These are phyloP conservation scores for Keithomyces neogunnii DNA, from an alignment of 2,329 filamentous ascomycete species.

Conservation along the genomic window DNA sequence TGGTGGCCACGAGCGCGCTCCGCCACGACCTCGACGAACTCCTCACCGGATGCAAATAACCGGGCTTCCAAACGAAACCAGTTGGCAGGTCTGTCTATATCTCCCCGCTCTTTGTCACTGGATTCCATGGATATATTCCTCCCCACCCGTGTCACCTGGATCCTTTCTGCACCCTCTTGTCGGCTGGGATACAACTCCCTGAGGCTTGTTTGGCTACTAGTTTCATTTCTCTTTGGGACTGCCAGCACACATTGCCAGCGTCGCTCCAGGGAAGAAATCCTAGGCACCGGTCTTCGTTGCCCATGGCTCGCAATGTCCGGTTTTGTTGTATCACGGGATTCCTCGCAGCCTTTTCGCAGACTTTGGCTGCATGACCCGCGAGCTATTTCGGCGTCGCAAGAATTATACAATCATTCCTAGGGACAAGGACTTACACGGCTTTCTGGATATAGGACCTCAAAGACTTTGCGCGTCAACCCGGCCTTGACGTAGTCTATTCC, in stretches of 20 bases:
- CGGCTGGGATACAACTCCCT: constrained; percentile 11
- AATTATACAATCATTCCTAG: constrained; percentile 31
- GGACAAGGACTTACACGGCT: constrained; percentile 70
- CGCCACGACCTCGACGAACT: constrained; percentile 80
- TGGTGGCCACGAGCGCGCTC: constrained; percentile 45
- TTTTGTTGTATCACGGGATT: constrained; percentile 12
- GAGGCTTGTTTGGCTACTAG: constrained; percentile 6
- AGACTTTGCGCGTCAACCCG: constrained; percentile 96
- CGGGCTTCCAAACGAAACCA: constrained; percentile 95
- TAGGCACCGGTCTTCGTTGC: constrained; percentile 2
- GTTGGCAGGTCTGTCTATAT: constrained; percentile 95
- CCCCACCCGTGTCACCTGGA: constrained; percentile 21
- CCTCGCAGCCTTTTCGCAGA: constrained; percentile 22
- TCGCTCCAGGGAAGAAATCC: constrained; percentile 4
- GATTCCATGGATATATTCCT: constrained; percentile 28
- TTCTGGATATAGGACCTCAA: constrained; percentile 90
- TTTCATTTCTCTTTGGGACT: constrained; percentile 10
- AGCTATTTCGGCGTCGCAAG: constrained; percentile 14
- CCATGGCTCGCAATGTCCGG: constrained; percentile 7
- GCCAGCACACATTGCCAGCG: constrained; percentile 14
- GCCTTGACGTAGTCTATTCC: constrained; percentile 95
- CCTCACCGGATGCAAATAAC: constrained; percentile 95
- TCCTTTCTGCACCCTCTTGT: constrained; percentile 17
- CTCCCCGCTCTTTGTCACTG: constrained; percentile 49
- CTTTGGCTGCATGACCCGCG: constrained; percentile 24